Evolutionary conservation across 2,329 filamentous ascomycete genomes (phyloP), one percentile per base, ranked within the genome.

Genomic region (Metarhizium brunneum): DNA sequence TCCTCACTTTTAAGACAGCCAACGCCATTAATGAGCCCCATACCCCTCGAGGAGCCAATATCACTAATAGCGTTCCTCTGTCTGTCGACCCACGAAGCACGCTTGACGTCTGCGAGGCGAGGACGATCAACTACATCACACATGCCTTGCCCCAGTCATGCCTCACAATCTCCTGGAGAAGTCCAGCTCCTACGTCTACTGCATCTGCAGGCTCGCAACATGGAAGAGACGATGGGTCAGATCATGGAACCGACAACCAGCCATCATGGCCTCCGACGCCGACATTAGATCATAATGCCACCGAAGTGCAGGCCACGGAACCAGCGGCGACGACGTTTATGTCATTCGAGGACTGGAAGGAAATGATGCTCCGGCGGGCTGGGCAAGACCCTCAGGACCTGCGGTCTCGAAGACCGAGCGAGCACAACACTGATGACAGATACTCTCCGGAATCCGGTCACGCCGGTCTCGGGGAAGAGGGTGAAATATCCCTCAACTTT

Each of bases 291-390:
- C 36, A 16, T 43, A 14, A 55, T 36, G 53, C 53, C 32, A 43
- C 45, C 18, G 49, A 60, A 54, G 52, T 57, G n/a, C 43, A 55
- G 20, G 36, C 57, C 1, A 14, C 56, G 2, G 58, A 59, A 13
- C 50, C 58, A 4, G 35, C 57, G 6, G 47, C 63, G 11, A 64
- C 65, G 6, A 61, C 91, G 6, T 97, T 97, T 69, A 84, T 97
- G 64, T 96, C 94, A 0, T 99, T 99, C 64, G 94, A 97, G 68
- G 92, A 97, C 65, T 99, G 94, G 94, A 97, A 96, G 73, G 90
- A 87, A 65, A 88, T 92, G 76, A 96, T 95, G 73, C 75, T 97
- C 18, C 88, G 86, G 53, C 89, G 90, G 66, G 86, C 84, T 3
- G 92, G 90, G 13, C 92, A 96, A 66, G 79, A 83, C 54, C 75